Evolutionary conservation across 192 early-diverging fungal species (phyloP).

Genomic region (Umbelopsis ramanniana): DNA sequence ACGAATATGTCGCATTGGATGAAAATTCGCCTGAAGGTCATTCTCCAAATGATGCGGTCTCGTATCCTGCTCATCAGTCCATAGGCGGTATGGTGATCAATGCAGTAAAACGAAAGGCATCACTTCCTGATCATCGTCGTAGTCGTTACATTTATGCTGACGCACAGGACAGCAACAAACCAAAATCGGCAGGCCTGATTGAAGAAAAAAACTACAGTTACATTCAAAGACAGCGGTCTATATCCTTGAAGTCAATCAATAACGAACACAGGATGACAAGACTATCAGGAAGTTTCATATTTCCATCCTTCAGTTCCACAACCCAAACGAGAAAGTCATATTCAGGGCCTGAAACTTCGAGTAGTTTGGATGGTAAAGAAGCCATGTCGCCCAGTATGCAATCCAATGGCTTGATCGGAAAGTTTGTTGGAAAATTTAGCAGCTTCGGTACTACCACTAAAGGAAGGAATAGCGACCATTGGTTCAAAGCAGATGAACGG

Average conservation of each 20-base stretch:
- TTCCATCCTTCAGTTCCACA: slow-evolving; percentile 4
- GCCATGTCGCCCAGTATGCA: background rate
- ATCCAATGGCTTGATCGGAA: slow-evolving; percentile 2
- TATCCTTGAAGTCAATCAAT: slow-evolving; percentile 1
- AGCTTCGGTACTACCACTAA: background rate
- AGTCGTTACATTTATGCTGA: slow-evolving; percentile 3
- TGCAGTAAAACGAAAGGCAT: slow-evolving; percentile 10
- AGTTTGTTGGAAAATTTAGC: slow-evolving; percentile 14
- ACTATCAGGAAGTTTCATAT: slow-evolving; percentile 3
- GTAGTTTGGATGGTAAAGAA: background rate
- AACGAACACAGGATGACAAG: background rate
- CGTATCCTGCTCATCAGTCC: background rate
- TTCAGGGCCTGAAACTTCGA: background rate
- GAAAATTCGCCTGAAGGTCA: background rate
- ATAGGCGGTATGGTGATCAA: slow-evolving; percentile 10
- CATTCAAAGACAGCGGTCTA: slow-evolving; percentile 6
- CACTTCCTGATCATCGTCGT: slow-evolving; percentile 10
- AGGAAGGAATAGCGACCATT: background rate
- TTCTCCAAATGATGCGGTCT: background rate
- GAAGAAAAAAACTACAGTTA: background rate
- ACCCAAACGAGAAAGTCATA: slow-evolving; percentile 1
- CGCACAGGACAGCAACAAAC: background rate
- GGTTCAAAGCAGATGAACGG: background rate
- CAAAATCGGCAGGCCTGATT: background rate
- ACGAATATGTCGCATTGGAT: slow-evolving; percentile 4